phyloP scores from a whole-genome alignment of 176 grass and related monocot genomes.

The Poa annua region DNA sequence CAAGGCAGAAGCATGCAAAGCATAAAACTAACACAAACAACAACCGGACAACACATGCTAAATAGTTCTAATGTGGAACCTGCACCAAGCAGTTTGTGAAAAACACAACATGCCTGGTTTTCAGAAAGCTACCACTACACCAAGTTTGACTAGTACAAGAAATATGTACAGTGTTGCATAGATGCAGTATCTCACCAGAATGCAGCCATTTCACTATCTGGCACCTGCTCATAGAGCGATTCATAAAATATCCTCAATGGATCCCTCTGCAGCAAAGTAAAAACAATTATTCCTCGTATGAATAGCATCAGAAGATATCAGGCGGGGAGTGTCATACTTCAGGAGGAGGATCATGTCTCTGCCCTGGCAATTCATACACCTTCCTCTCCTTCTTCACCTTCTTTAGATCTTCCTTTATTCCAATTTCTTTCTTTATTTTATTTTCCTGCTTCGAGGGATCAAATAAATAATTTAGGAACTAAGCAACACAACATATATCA shows the following conservation, averaged over 20 bases:
- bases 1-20: background rate
- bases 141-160: constrained; percentile 11
- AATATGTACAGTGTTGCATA: background rate
- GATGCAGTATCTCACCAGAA: constrained; percentile 58
- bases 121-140: constrained; percentile 18
- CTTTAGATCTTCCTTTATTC: constrained; percentile 34
- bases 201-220: constrained; percentile 88
- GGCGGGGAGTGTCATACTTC: constrained; percentile 71
- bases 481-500: constrained; percentile 31
- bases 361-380: constrained; percentile 88
- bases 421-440: constrained; percentile 48
- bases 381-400: constrained; percentile 67
- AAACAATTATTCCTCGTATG: background rate
- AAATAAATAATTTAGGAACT: constrained; percentile 35
- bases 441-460: constrained; percentile 48
- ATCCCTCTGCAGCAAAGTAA: constrained; percentile 75
- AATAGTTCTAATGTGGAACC: background rate
- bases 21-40: background rate
- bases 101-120: background rate
- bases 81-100: background rate
- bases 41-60: background rate
- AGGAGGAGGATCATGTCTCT: constrained; percentile 85
- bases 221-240: constrained; percentile 80
- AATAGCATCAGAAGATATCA: constrained; percentile 12
- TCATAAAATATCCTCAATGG: constrained; percentile 96